Conservation (phyloP, 2,329 filamentous ascomycete species). For the Verticillium nubilum region DNA sequence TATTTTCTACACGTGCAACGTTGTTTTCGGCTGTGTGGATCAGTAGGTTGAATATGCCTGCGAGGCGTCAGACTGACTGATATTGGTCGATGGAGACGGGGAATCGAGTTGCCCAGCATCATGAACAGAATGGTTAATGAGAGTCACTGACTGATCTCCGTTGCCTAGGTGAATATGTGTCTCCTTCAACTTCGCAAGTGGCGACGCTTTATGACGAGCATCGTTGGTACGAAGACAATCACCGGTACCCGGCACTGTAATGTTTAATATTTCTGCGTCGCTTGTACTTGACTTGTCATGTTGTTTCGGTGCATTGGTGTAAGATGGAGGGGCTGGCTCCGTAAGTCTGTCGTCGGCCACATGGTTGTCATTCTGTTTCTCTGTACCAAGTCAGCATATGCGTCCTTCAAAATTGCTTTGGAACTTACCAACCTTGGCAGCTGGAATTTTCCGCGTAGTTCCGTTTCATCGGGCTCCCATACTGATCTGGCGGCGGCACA, state of each 20-base stretch:
- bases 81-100: neutral
- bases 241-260: neutral
- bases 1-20: neutral
- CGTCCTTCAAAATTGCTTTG: neutral
- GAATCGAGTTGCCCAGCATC: neutral
- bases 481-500: neutral
- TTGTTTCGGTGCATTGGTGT: neutral
- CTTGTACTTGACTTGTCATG: neutral
- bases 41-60: neutral
- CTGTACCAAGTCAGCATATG: neutral
- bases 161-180: neutral
- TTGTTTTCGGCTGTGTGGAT: neutral
- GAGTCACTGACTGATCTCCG: neutral
- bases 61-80: neutral
- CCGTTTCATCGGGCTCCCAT: neutral
- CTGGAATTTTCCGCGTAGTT: neutral
- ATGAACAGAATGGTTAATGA: neutral
- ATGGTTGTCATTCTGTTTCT: neutral
- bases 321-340: neutral
- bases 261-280: neutral
- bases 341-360: neutral
- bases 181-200: neutral
- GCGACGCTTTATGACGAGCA: neutral
- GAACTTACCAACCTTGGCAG: neutral
- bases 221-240: neutral